A percentile compares a stretch with the other conserved stretches of the same genome.
These are phyloP conservation scores for Coniochaeta prunicola DNA, from an alignment of 2,329 filamentous ascomycete genomes.

Conservation along the genomic window DNA sequence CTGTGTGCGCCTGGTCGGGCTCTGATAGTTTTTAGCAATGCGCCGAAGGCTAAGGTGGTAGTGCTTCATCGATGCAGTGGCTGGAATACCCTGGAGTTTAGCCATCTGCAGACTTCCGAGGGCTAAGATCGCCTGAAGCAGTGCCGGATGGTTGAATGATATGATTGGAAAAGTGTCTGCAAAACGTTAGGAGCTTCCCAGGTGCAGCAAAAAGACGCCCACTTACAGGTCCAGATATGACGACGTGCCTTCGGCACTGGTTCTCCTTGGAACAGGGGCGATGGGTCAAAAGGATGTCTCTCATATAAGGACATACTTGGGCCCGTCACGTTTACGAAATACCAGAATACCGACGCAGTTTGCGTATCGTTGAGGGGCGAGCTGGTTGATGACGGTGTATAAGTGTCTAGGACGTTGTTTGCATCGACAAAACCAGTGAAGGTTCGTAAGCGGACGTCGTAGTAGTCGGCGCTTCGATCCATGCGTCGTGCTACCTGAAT, in stretches of 20 bases:
- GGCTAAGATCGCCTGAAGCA: constrained; percentile 87
- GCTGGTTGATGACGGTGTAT: constrained; percentile 56
- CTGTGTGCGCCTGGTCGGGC: constrained; percentile 61
- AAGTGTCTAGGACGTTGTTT: constrained; percentile 52
- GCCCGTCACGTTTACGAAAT: constrained; percentile 85
- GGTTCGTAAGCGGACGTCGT: constrained; percentile 38
- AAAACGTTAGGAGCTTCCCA: constrained; percentile 14
- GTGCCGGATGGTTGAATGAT: constrained; percentile 74
- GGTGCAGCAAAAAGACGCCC: neutral
- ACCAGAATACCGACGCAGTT: constrained; percentile 77
- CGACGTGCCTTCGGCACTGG: constrained; percentile 56
- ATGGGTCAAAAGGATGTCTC: constrained; percentile 67
- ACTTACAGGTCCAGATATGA: constrained; percentile 57
- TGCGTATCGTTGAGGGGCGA: constrained; percentile 74
- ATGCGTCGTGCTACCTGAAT: constrained; percentile 28
- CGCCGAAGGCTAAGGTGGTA: constrained; percentile 80
- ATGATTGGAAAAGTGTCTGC: constrained; percentile 74
- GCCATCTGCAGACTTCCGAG: constrained; percentile 83
- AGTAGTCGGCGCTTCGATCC: constrained; percentile 28
- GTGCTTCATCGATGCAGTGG: constrained; percentile 80
- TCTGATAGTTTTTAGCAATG: constrained; percentile 67
- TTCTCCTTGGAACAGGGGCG: constrained; percentile 55
- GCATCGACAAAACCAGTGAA: constrained; percentile 40
- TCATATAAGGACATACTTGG: constrained; percentile 85
- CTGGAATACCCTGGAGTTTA: constrained; percentile 65